Base-by-base conservation (phyloP, 371 early-diverging fungal genomes). In the Apophysomyces variabilis region DNA sequence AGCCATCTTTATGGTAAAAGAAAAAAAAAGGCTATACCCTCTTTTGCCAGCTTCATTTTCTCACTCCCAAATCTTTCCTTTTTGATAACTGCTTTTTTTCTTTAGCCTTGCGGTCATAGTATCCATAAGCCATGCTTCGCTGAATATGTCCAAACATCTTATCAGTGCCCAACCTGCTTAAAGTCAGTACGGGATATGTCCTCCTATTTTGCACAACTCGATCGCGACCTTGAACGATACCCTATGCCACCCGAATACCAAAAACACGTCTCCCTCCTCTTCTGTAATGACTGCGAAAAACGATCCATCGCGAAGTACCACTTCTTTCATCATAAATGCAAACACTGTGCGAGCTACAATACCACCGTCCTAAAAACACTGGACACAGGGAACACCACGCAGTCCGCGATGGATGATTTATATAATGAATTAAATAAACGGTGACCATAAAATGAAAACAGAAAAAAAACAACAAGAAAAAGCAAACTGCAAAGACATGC, bases 201-300 rank as follows among this genome's bases (percentile, higher is more conserved):
- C 4, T 79, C 75, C 4, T 91, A 94, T 71, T 97, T 95, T 73
- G 73, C 83, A 36, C 87, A 90, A 32, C 89, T 99, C 18, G 98
- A 98, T 67, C 75, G 78, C 3, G 86, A 93, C 66, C 67, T 98
- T 58, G 88, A 82, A 4, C 79, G 86, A 50, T 94, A 96, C 68
- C 80, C 80, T 35, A 97, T 99, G 96, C 97, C 97, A 9, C 76
- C 85, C 14, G 96, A 98, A 71, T 96, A 95, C 81, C 84, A 82
- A 44, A 79, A 90, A 64, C 78, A 77, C 43, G 72, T 81, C 37
- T 87, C 90, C 6, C 74, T 77, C 43, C 85, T 98, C 21, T 90
- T 94, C 68, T 99, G 99, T 86, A 97, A 96, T 77, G 99, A 99
- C 75, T 99, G 99, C 74, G 94, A 93, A 64, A 82, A 88, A 67